phyloP scores from a whole-genome alignment of 441 rosid genomes.

The Melastoma candidum region DNA sequence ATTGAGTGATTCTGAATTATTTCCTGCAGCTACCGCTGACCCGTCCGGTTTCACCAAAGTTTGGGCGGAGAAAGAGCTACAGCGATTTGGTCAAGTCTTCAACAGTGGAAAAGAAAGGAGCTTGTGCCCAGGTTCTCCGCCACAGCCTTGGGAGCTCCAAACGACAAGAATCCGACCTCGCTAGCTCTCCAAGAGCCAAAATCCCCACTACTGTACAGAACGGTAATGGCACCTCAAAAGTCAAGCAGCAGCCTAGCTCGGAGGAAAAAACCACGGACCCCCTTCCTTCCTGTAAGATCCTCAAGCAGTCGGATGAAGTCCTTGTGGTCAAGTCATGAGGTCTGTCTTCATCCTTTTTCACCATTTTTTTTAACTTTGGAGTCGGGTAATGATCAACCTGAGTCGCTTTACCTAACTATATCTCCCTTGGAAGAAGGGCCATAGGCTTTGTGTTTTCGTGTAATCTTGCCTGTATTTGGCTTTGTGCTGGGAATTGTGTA shows the following conservation, averaged over 20 bases:
- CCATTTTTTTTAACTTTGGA: slow-evolving; percentile 14
- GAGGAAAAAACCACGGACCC: slow-evolving; percentile 19
- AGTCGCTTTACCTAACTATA: no score
- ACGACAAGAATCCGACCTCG: slow-evolving; percentile 15
- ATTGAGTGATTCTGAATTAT: neutral
- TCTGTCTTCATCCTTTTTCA: slow-evolving; percentile 6
- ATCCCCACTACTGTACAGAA: slow-evolving; percentile 19
- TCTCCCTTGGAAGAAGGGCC: no score
- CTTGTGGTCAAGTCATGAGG: slow-evolving; percentile 29
- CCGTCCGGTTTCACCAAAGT: slow-evolving; percentile 75
- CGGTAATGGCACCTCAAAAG: slow-evolving; percentile 32
- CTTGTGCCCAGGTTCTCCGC: slow-evolving; percentile 38
- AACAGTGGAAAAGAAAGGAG: slow-evolving; percentile 37
- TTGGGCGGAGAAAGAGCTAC: slow-evolving; percentile 75
- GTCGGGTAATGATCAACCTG: slow-evolving; percentile 13
- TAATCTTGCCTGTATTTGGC: no score
- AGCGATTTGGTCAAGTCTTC: slow-evolving; percentile 44
- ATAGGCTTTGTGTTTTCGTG: no score
- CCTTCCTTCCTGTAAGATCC: slow-evolving; percentile 24
- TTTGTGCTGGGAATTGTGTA: no score
- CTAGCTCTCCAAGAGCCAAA: slow-evolving; percentile 28
- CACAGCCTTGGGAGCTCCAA: slow-evolving; percentile 54
- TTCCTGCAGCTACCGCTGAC: slow-evolving; percentile 62
- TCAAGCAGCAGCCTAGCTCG: slow-evolving; percentile 26
- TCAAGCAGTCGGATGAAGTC: slow-evolving; percentile 20